Evolutionary conservation across 306 rosid genomes (phyloP).

Genomic region (Ormosia semicastrata): DNA sequence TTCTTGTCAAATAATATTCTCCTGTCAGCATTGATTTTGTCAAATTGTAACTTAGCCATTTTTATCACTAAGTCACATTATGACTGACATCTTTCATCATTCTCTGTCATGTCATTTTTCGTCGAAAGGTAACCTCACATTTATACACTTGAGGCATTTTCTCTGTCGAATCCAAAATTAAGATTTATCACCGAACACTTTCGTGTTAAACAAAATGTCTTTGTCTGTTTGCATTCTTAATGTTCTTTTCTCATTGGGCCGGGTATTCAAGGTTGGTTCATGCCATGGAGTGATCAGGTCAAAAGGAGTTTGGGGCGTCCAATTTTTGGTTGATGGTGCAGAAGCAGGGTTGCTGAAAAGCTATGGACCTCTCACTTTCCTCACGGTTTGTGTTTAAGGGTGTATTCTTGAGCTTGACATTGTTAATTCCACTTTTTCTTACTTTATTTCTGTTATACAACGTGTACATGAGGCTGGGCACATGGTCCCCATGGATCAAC

Average conservation of each 20-base stretch:
- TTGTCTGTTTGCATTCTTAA: neutral
- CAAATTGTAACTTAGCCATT: too few relatives aligned
- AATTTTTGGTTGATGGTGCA: slow-evolving; percentile 55
- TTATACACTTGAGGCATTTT: too few relatives aligned
- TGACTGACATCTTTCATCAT: too few relatives aligned
- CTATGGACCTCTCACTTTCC: slow-evolving; percentile 74
- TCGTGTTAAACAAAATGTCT: neutral
- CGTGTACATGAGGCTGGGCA: slow-evolving; percentile 79
- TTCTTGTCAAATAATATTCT: too few relatives aligned
- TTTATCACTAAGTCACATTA: too few relatives aligned
- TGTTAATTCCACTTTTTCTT: neutral
- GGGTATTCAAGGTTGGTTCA: slow-evolving; percentile 82
- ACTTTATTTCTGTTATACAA: neutral
- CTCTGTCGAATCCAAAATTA: too few relatives aligned
- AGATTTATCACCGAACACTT: too few relatives aligned
- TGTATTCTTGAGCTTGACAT: neutral
- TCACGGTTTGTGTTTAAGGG: slow-evolving; percentile 47
- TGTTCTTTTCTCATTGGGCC: slow-evolving; percentile 20
- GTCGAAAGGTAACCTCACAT: too few relatives aligned
- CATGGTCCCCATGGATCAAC: slow-evolving; percentile 97
- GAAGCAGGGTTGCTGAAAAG: slow-evolving; percentile 64
- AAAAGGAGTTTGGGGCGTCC: slow-evolving; percentile 45
- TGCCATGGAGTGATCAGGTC: slow-evolving; percentile 85
- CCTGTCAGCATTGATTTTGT: too few relatives aligned
- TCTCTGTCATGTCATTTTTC: too few relatives aligned